Evolutionary conservation across 2,329 filamentous ascomycete genomes (phyloP), one percentile per base, ranked within the genome.

Genomic region (Colletotrichum camelliae): DNA sequence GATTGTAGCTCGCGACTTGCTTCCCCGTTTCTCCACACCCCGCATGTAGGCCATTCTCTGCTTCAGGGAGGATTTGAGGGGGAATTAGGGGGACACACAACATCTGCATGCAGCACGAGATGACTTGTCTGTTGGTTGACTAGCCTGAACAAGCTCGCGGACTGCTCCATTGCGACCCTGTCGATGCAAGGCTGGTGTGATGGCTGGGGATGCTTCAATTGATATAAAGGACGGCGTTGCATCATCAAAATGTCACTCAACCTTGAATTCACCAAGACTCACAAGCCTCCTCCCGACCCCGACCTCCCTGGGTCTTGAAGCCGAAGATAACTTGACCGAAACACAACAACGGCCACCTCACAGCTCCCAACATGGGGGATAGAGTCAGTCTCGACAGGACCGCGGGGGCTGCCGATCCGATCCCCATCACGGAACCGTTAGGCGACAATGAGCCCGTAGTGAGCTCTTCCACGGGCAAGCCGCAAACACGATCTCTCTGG

Each of bases 401-500:
- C 15, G 55, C 24, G 13, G 24, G 55, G 21, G 6, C 24, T 29
- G 55, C 24, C 13, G 2, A 58, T 16, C 7, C 24, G 24, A 15
- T 29, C 24, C 55, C 24, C 7, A 58, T 58, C 24, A 58, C 13
- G 24, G 18, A 29, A 18, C 55, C 24, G 55, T 2, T 58, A 16
- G 55, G 18, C 4, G 55, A 58, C 12, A 29, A 58, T 18, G 24
- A 24, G 27, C 55, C 24, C 3, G 65, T 55, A 6, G 79, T 81
- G 7, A 81, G 80, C 68, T 81, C 80, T 1, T 77, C 80, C 5
- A 78, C 77, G 2, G 13, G 76, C 75, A 16, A 75, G 62, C 5
- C 77, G 68, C 21, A 29, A 4, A 58, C 24, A 21, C 1, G 24
- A 18, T 77, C 70, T n/a, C 24, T 81, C 12, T 80, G 79, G 75